Conservation (phyloP, 129 eudicot genomes). For the Tanacetum coccineum region DNA sequence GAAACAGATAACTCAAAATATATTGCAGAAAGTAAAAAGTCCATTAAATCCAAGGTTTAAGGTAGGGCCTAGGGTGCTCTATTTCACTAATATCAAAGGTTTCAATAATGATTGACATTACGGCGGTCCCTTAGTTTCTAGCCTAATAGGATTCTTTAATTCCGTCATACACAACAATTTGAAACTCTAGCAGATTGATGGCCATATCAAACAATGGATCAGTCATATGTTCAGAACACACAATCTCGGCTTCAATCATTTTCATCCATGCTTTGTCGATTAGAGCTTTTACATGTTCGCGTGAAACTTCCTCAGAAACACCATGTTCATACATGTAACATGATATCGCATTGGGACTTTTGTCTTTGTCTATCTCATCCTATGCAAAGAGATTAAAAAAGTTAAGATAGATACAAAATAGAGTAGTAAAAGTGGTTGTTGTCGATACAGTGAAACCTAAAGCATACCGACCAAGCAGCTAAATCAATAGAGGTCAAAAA, state of each 20-base stretch:
- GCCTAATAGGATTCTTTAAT: neutral
- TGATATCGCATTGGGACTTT: neutral
- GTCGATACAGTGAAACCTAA: no score
- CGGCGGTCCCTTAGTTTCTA: neutral
- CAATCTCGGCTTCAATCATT: slow-evolving; percentile 1
- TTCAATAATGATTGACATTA: neutral
- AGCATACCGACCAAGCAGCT: no score
- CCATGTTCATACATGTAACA: neutral
- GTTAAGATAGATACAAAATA: neutral
- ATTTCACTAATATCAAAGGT: neutral
- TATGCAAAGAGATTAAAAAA: neutral
- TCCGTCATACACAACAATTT: neutral
- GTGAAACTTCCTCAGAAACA: neutral
- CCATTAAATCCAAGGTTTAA: no score
- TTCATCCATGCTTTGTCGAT: neutral
- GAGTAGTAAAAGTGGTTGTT: no score
- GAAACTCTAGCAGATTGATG: slow-evolving; percentile 4
- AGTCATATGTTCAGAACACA: neutral
- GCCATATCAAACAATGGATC: neutral
- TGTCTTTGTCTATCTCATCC: neutral
- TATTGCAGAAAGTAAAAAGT: no score
- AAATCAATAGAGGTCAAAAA: no score
- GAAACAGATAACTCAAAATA: no score
- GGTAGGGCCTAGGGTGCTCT: neutral
- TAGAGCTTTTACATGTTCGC: neutral